phyloP scores from a whole-genome alignment of 2,329 filamentous ascomycete species.

The Exophiala aquamarina region DNA sequence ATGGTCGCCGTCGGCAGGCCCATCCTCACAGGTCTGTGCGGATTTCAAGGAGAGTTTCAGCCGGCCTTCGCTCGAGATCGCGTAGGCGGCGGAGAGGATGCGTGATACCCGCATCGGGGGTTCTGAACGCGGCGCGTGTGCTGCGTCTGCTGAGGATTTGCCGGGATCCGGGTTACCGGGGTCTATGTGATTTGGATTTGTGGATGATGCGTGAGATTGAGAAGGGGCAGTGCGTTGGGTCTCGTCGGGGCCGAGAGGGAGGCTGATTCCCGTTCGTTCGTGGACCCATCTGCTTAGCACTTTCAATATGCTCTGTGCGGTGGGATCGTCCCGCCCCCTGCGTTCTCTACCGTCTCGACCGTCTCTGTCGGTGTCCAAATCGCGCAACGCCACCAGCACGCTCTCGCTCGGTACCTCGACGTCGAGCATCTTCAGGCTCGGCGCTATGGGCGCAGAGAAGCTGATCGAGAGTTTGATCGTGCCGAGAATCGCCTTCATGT shows the following conservation, averaged over 20 bases:
- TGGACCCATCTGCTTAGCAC: not conserved
- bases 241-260: constrained; percentile 7
- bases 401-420: constrained; percentile 18
- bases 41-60: constrained; percentile 23
- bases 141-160: not conserved
- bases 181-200: too few relatives aligned
- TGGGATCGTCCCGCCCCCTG: too few relatives aligned
- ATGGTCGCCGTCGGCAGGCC: not conserved
- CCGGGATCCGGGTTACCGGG: too few relatives aligned
- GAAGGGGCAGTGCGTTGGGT: not conserved
- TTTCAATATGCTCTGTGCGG: not conserved
- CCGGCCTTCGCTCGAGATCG: constrained; percentile 19
- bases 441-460: constrained; percentile 19
- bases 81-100: constrained; percentile 22
- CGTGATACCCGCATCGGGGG: constrained; percentile 22
- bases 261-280: constrained; percentile 6
- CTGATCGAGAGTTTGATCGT: constrained; percentile 22
- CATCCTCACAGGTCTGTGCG: constrained; percentile 10
- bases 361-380: not conserved
- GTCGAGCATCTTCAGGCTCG: constrained; percentile 23
- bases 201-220: too few relatives aligned
- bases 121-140: not conserved
- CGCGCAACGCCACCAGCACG: not conserved
- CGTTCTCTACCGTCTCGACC: too few relatives aligned
- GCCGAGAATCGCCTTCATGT: constrained; percentile 15